These are phyloP conservation scores for Tuber magnatum DNA, from an alignment of 495 filamentous ascomycete genomes.

Conservation along the genomic window DNA sequence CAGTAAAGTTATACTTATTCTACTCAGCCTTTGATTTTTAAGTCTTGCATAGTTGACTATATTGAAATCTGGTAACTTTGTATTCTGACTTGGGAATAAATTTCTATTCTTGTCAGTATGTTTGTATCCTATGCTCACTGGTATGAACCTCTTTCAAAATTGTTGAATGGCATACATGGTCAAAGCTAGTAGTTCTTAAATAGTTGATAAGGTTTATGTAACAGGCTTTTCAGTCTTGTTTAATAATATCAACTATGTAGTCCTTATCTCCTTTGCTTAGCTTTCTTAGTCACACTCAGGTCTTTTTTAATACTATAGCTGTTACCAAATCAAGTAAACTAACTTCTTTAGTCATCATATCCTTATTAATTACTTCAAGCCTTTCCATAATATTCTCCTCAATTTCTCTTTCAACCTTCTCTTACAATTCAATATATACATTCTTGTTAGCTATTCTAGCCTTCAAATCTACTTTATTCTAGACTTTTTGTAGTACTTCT, in stretches of 20 bases:
- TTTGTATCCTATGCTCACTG: constrained; percentile 4
- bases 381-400: neutral
- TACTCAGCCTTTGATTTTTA: constrained; percentile 8
- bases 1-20: constrained; percentile 12
- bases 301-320: neutral
- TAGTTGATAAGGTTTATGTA: constrained; percentile 7
- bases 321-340: neutral
- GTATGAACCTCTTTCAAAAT: constrained; percentile 4
- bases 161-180: neutral
- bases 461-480: neutral
- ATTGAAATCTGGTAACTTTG: constrained; percentile 1
- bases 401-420: too few species aligned
- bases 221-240: neutral
- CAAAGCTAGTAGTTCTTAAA: neutral
- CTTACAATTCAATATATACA: too few species aligned
- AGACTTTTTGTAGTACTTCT: neutral
- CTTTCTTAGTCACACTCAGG: neutral
- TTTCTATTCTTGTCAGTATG: constrained; percentile 7
- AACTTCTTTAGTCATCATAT: neutral
- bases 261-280: constrained; percentile 7
- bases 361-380: neutral
- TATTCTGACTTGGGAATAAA: constrained; percentile 9
- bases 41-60: constrained; percentile 1
- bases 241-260: neutral
- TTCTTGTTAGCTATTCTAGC: neutral